phyloP scores from a whole-genome alignment of 257 asterid species.

The Henckelia pumila region DNA sequence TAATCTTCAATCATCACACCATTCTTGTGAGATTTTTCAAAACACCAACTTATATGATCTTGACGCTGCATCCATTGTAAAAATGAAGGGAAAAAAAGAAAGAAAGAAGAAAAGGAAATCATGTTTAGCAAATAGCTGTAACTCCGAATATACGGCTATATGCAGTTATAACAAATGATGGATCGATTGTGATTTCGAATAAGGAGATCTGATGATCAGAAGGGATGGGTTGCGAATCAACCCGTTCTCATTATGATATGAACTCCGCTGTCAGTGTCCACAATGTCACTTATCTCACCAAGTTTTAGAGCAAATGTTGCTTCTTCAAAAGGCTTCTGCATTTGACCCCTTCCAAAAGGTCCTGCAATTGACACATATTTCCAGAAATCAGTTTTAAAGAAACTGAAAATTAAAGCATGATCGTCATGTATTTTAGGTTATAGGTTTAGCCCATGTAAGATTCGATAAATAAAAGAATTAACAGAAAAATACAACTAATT shows the following conservation, averaged over 20 bases:
- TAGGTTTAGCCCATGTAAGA: not conserved
- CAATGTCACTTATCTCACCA: conserved; percentile 78
- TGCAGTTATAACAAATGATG: not conserved
- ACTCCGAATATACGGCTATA: not conserved
- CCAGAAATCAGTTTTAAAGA: not conserved
- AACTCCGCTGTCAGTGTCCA: conserved; percentile 89
- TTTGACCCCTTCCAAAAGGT: conserved; percentile 73
- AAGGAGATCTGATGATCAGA: not conserved
- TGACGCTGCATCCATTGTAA: not conserved
- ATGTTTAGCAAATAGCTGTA: too few relatives aligned
- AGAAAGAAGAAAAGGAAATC: too few relatives aligned
- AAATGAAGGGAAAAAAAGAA: not conserved
- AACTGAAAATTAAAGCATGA: too few relatives aligned
- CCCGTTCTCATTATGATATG: conserved; percentile 82
- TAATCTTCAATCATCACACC: not conserved
- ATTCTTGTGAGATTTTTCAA: not conserved
- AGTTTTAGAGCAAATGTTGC: conserved; percentile 60
- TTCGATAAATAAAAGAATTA: too few relatives aligned
- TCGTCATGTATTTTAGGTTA: too few relatives aligned
- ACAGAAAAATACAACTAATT: too few relatives aligned
- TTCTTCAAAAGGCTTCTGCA: conserved; percentile 94
- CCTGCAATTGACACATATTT: conserved; percentile 44
- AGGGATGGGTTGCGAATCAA: conserved; percentile 17
- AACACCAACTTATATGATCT: not conserved
- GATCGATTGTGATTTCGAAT: not conserved